Evolutionary conservation across 2,329 filamentous ascomycete species (phyloP).

Genomic region (Diplocarpon rosae): DNA sequence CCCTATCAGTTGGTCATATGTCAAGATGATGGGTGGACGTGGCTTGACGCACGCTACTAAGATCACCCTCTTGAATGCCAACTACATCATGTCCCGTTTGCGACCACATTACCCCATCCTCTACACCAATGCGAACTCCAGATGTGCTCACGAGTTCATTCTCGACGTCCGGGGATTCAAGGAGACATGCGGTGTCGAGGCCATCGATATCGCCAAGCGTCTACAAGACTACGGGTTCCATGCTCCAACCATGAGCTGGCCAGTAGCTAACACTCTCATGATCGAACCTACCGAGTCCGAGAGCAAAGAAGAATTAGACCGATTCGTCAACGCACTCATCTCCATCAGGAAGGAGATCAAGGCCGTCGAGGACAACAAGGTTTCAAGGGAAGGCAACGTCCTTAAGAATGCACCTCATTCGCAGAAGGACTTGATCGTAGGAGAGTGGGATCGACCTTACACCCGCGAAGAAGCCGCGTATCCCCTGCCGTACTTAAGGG

Average conservation of each 20-base stretch:
- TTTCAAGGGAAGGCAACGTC: constrained; percentile 67
- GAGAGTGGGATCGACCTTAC: constrained; percentile 77
- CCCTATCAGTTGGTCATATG: constrained; percentile 91
- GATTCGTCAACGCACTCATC: constrained; percentile 84
- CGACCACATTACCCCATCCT: constrained; percentile 79
- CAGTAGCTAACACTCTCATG: constrained; percentile 91
- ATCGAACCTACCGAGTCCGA: constrained; percentile 95
- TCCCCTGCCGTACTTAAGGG: constrained; percentile 66
- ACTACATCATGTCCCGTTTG: constrained; percentile 86
- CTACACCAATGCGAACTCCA: constrained; percentile 82
- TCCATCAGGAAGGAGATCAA: constrained; percentile 77
- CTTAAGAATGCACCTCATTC: constrained; percentile 85
- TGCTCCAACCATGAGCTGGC: constrained; percentile 94
- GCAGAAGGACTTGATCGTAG: constrained; percentile 64
- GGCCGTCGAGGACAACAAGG: constrained; percentile 68
- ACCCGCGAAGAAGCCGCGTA: constrained; percentile 76
- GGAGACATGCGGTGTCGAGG: constrained; percentile 72
- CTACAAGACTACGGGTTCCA: constrained; percentile 97
- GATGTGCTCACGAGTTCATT: constrained; percentile 96
- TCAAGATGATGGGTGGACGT: constrained; percentile 79
- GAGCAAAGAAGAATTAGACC: constrained; percentile 82
- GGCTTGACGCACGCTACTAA: constrained; percentile 85
- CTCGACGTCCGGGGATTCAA: constrained; percentile 80
- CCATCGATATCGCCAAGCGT: constrained; percentile 90
- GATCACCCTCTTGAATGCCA: constrained; percentile 88